Percentiles rank a stretch among this genome's conserved stretches.
Evolutionary conservation across 352 stramenopile genomes (phyloP).

Genomic region (Poterioochromonas sp.): DNA sequence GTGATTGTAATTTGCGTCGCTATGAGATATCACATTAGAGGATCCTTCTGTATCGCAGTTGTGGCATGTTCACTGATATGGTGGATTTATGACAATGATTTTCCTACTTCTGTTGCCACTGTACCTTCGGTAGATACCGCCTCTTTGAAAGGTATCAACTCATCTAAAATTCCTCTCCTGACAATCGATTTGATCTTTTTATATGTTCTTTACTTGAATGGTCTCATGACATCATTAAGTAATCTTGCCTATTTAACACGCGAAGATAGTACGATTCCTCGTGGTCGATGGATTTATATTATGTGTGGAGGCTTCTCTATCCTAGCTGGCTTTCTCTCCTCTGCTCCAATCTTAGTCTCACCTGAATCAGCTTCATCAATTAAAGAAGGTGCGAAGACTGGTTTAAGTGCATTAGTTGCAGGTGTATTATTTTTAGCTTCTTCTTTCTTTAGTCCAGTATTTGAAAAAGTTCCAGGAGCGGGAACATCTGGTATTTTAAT

Average conservation of each 20-base stretch:
- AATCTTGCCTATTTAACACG: conserved; percentile 47
- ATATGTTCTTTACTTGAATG: conserved; percentile 26
- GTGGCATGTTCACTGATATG: conserved; percentile 15
- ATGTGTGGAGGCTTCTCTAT: conserved; percentile 47
- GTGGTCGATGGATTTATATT: conserved; percentile 51
- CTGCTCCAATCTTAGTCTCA: conserved; percentile 52
- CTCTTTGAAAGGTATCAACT: background rate
- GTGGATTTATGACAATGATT: conserved; percentile 31
- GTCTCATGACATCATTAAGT: conserved; percentile 37
- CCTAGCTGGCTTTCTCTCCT: conserved; percentile 45
- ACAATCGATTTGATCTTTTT: conserved; percentile 29
- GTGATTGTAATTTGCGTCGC: conserved; percentile 16
- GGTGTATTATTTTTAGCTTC: conserved; percentile 56
- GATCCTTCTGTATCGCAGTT: conserved; percentile 25
- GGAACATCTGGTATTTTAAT: conserved; percentile 57
- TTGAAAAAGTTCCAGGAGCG: conserved; percentile 55
- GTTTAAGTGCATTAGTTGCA: conserved; percentile 52
- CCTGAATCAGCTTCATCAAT: conserved; percentile 50
- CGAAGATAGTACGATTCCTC: conserved; percentile 46
- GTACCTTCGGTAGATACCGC: background rate
- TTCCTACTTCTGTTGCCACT: background rate
- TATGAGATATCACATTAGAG: conserved; percentile 25
- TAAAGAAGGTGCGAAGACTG: conserved; percentile 53
- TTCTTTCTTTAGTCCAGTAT: conserved; percentile 60
- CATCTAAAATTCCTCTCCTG: background rate